Base-by-base conservation (phyloP, 352 stramenopile species). In the Globisporangium yorkense region DNA sequence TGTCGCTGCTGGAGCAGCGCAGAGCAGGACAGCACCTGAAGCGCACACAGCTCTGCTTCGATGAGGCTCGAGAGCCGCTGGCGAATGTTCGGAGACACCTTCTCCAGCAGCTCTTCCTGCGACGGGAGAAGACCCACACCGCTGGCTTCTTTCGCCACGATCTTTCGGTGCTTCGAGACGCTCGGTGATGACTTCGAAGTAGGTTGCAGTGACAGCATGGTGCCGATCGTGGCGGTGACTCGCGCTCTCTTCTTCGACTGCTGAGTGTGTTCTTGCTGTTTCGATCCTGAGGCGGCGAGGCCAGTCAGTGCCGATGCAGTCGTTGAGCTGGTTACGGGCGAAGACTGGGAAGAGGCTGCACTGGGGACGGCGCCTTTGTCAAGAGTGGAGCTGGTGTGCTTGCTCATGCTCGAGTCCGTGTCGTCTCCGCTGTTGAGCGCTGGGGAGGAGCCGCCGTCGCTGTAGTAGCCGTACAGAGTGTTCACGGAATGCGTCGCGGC, bases 21-120 rank as follows among this genome's bases (percentile, higher is more conserved):
- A 48, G 86, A 88, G 61, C 77, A 89, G 41, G 77, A 89, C 4
- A 93, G 75, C 48, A 93, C 83, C 66, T 93, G 83, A 29, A 93
- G 72, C 33, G 83, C 83, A 50, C 79, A 91, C 45, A 93, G 60
- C 58, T 93, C 83, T 2, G 80, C 71, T 65, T 93, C 83, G 50
- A 89, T 87, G 13, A 93, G 70, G 54, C 74, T 86, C 18, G 82
- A 84, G 33, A 92, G 56, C 9, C 80, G 77, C 29, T 84, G 75
- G 18, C 82, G 79, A 55, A 92, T 71, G 49, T 75, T 85, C 10
- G 83, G 80, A 1, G 83, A 87, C 13, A 84, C 80, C 45, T 80
- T 86, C 51, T 80, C 77, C 21, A 93, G 61, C 48, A 93, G 59
- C 44, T 93, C 84, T 61, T 93, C 80, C n/a, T 85, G 79, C 1